Conservation (phyloP, 225 moss, liverwort and hornwort genomes). For the Straminergon stramineum region DNA sequence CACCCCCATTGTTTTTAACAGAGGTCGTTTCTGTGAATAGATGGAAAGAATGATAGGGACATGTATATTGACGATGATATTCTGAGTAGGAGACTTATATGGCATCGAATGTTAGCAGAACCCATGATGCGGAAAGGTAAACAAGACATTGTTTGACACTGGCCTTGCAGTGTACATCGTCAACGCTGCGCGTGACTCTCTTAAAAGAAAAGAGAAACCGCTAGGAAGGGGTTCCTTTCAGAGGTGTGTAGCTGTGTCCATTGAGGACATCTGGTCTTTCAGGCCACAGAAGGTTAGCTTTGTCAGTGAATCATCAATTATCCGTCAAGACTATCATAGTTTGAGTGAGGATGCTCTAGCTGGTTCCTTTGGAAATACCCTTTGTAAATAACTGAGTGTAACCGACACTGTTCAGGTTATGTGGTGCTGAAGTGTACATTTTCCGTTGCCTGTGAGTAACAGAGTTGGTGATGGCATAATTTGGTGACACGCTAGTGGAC, state of each 20-base stretch:
- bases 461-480: not conserved
- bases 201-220: not conserved
- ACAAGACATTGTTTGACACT: not conserved
- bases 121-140: conserved; percentile 28
- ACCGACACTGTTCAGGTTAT: conserved; percentile 17
- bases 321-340: conserved; percentile 9
- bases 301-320: conserved; percentile 8
- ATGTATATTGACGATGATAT: conserved; percentile 20
- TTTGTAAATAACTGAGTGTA: conserved; percentile 42
- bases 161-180: conserved; percentile 10
- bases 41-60: conserved; percentile 11
- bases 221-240: not conserved
- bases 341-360: conserved; percentile 21
- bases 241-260: conserved; percentile 5
- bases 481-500: not conserved
- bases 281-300: conserved; percentile 12
- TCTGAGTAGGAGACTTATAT: conserved; percentile 7
- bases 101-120: conserved; percentile 4
- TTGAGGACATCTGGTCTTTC: conserved; percentile 1
- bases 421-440: conserved; percentile 5
- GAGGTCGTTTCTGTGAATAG: conserved; percentile 28
- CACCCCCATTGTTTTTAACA: conserved; percentile 8
- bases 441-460: not conserved
- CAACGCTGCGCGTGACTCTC: not conserved
- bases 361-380: conserved; percentile 5